Conservation (phyloP, 495 filamentous ascomycete genomes). For the Tuber magnatum region DNA sequence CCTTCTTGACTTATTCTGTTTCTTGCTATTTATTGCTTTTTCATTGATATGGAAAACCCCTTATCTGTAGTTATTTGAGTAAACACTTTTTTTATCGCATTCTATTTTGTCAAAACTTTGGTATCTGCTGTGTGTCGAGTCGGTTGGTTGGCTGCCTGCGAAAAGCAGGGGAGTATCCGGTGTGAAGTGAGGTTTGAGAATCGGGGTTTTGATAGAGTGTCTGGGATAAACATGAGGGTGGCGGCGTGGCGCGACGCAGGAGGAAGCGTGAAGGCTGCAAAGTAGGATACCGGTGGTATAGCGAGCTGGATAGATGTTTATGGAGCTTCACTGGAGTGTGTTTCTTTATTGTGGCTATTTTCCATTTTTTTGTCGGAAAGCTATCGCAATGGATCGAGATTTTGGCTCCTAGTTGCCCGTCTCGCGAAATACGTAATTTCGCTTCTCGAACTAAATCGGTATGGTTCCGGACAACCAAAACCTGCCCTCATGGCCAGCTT, state of each 20-base stretch:
- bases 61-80: not conserved
- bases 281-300: too few relatives aligned
- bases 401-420: not conserved
- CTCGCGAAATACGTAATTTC: not conserved
- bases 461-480: too few relatives aligned
- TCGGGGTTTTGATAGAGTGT: not conserved
- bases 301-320: not conserved
- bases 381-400: not conserved
- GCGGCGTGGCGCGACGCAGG: not conserved
- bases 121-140: not conserved
- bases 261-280: not conserved
- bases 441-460: not conserved
- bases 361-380: not conserved
- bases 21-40: not conserved
- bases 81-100: not conserved
- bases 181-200: not conserved
- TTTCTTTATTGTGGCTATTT: not conserved
- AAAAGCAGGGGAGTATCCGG: not conserved
- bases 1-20: not conserved
- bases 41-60: not conserved
- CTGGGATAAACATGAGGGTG: not conserved
- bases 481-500: too few relatives aligned
- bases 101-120: not conserved
- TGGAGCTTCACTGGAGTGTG: not conserved
- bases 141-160: not conserved